Base-by-base conservation (phyloP, 768 basidiomycete species). In the Mycena kentingensis region DNA sequence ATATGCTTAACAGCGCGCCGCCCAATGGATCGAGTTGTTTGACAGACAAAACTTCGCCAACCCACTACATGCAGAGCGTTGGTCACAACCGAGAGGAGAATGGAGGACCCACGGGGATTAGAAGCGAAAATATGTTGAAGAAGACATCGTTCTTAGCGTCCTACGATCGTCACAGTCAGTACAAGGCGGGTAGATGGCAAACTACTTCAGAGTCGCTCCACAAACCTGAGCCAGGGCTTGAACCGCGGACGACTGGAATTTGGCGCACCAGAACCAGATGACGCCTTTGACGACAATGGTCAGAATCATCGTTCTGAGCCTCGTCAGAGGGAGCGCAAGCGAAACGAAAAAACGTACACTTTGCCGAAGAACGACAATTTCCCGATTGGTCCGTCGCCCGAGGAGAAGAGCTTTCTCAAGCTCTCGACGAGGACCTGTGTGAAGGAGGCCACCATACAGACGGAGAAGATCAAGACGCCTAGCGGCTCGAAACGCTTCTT, bases 401-500 rank as follows among this genome's bases (percentile, higher is more conserved):
- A 27, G 28, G 25, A 46, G 28, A 60, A 57, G 18, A 60, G 52
- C 29, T 55, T 54, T 28, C 54, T 57, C 24, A 57, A 5, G 5
- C 52, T 46, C 22, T 60, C 60, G 21, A 54, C 37, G 4, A 57
- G 48, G 27, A 60, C 60, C 35, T 57, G 55, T 12, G 52, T 53
- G 46, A 60, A 60, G 5, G 55, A 57, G 4, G 60, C 56, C 16
- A 60, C 55, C 60, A 60, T 60, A 52, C 55, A 57, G 24, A 60
- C 60, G n/a, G 52, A 54, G 37, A 60, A 60, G 3, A 60, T 50
- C 29, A 60, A 52, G 13, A 60, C 60, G 2, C 60, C 60, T 21
- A 60, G 52, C 4, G 60, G 60, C 35, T 60, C 60, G 49, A 60
- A 57, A 42, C 60, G 60, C 45, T 57, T 57, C 31, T 57, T 57